phyloP scores from a whole-genome alignment of 495 filamentous ascomycete genomes.

The Neurospora sp. region DNA sequence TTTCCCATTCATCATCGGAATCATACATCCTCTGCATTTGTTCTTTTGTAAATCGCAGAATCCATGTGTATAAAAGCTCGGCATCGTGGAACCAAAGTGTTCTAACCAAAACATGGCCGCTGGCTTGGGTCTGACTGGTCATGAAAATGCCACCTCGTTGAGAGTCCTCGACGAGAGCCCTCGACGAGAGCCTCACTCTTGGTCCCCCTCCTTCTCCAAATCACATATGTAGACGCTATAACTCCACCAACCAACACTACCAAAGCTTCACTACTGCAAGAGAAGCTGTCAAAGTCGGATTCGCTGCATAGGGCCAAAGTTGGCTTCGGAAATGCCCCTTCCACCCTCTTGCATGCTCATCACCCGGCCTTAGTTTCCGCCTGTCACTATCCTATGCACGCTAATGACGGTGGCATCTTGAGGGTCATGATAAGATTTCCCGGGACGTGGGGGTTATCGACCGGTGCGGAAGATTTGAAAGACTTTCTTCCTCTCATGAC shows the following conservation, averaged over 20 bases:
- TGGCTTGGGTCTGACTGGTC: background rate
- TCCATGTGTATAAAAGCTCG: background rate
- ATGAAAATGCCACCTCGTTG: background rate
- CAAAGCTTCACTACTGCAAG: background rate
- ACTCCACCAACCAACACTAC: background rate
- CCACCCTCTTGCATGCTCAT: background rate
- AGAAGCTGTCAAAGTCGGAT: background rate
- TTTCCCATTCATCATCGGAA: background rate
- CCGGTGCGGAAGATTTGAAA: background rate
- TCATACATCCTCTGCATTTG: background rate
- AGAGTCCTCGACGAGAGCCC: background rate
- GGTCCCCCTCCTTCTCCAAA: background rate
- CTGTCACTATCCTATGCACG: background rate
- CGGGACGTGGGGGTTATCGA: background rate
- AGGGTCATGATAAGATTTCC: background rate
- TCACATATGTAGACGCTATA: background rate
- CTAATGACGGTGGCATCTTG: background rate
- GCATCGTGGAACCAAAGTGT: background rate
- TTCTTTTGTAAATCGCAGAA: background rate
- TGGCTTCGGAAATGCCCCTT: background rate
- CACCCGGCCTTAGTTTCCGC: background rate
- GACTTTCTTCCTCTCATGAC: background rate
- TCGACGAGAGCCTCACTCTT: background rate
- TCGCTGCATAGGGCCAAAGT: background rate
- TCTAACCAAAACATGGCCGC: background rate